Base-by-base conservation (phyloP, 164 flowering plant species). In the Nymphaea colorata region DNA sequence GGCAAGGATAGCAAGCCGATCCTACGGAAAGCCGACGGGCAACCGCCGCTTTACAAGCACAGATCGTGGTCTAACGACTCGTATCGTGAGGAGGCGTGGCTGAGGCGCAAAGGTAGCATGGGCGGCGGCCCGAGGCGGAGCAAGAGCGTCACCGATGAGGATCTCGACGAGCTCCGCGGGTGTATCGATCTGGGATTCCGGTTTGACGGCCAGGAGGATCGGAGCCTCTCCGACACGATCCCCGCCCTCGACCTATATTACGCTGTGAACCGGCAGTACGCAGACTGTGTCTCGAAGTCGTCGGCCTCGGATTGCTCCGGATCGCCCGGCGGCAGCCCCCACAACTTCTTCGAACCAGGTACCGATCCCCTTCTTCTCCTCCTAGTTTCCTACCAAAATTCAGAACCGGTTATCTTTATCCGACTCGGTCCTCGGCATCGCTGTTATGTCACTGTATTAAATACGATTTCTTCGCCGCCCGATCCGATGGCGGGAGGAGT, bases 121-220 rank as follows among this genome's bases (percentile, higher is more conserved):
- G 36, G 36, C 36, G 36, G n/a, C 15, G 55, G 12, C 11, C 6
- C 14, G 4, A 70, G 76, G n/a, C 75, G 78, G 43, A 80, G 82
- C 76, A 78, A 77, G 80, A 87, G 93, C 77, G 77, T 89, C 6
- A 84, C 92, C 6, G 88, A 87, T 65, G 96, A 87, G n/a, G 98
- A 91, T 63, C 59, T 91, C 12, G 88, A 89, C 36, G 98, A 91
- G 70, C 80, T 91, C 16, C 87, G 81, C 66, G 98, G 80, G 0
- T 91, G 93, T 62, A 76, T 91, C 18, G 96, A 91, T 60, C 76
- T 91, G 36, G 96, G 98, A 2, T 87, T 91, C 68, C 81, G 84
- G 3, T 82, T 85, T 57, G 87, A 86, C 60, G 84, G 91, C 36
- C 84, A 85, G 4, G 80, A 76, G 41, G 81, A 87, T 69, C 83